A percentile compares a stretch with the other conserved stretches of the same genome.
Evolutionary conservation across 768 basidiomycete species (phyloP).

Genomic region (Tulasnella sp.): DNA sequence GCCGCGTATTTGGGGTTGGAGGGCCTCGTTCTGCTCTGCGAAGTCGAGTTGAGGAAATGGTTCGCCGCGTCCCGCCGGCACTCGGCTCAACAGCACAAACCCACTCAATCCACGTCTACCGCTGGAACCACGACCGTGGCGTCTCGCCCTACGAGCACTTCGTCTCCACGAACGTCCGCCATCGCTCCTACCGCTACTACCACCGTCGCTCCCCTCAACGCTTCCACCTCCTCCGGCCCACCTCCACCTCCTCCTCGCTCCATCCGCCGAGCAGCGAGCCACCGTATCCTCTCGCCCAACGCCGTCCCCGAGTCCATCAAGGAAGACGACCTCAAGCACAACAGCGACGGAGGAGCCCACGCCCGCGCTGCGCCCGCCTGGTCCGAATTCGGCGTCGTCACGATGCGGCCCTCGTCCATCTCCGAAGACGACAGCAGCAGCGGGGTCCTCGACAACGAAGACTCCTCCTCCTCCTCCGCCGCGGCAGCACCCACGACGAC

Average conservation of each 20-base stretch:
- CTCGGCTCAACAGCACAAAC: neutral
- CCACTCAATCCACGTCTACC: neutral
- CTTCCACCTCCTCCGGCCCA: neutral
- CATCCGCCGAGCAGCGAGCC: neutral
- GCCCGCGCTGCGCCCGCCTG: neutral
- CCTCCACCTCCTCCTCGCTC: neutral
- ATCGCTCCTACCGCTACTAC: neutral
- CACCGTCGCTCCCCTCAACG: neutral
- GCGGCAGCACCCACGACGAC: neutral
- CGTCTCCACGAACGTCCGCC: neutral
- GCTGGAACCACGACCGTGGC: neutral
- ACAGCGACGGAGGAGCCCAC: no score
- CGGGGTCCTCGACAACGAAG: neutral
- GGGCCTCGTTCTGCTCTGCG: slow-evolving; percentile 61
- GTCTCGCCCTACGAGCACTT: neutral
- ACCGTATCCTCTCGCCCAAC: neutral
- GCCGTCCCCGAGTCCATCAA: slow-evolving; percentile 12
- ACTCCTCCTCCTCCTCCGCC: neutral
- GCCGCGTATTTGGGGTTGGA: slow-evolving; percentile 69
- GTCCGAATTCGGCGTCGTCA: slow-evolving; percentile 15
- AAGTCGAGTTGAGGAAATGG: slow-evolving; percentile 50
- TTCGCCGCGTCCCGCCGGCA: neutral
- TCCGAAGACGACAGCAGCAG: neutral
- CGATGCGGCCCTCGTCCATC: neutral
- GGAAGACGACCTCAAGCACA: slow-evolving; percentile 1